Evolutionary conservation across 495 filamentous ascomycete genomes (phyloP).

Genomic region (Apodospora peruviana): DNA sequence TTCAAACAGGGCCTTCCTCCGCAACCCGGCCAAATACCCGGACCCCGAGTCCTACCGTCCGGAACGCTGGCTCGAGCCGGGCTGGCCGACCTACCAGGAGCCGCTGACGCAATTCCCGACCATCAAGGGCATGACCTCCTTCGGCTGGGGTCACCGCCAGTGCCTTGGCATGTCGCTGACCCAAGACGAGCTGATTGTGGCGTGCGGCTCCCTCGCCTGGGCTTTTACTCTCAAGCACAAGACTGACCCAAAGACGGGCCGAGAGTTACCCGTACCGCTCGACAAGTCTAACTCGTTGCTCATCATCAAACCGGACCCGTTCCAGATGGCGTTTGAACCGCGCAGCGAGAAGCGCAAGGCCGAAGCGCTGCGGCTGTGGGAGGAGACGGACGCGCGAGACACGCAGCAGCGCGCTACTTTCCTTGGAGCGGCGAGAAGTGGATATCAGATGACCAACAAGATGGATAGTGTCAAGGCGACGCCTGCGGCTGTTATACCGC

Average conservation of each 20-base stretch:
- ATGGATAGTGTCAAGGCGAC: neutral
- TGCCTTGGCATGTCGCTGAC: slow-evolving; percentile 47
- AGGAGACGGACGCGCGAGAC: slow-evolving; percentile 19
- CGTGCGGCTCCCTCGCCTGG: slow-evolving; percentile 39
- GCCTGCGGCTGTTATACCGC: slow-evolving; percentile 4
- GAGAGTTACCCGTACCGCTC: slow-evolving; percentile 32
- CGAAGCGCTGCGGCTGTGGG: slow-evolving; percentile 24
- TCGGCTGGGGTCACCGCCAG: slow-evolving; percentile 57
- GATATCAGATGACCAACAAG: neutral
- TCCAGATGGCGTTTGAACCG: slow-evolving; percentile 37
- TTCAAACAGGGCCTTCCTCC: slow-evolving; percentile 20
- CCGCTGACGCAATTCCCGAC: slow-evolving; percentile 39
- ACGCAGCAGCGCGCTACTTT: slow-evolving; percentile 21
- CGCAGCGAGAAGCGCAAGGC: slow-evolving; percentile 22
- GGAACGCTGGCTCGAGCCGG: slow-evolving; percentile 43
- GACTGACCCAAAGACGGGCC: slow-evolving; percentile 26
- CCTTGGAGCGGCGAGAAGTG: slow-evolving; percentile 3
- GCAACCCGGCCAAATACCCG: slow-evolving; percentile 41
- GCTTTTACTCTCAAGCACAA: slow-evolving; percentile 44
- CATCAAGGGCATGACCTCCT: slow-evolving; percentile 42
- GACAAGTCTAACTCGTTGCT: slow-evolving; percentile 36
- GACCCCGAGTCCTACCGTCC: slow-evolving; percentile 48
- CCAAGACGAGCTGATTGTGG: slow-evolving; percentile 44
- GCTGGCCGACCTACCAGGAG: slow-evolving; percentile 48
- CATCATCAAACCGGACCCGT: slow-evolving; percentile 38